Base-by-base conservation (phyloP, 169 alveolate species). In the Plasmodium gonderi region DNA sequence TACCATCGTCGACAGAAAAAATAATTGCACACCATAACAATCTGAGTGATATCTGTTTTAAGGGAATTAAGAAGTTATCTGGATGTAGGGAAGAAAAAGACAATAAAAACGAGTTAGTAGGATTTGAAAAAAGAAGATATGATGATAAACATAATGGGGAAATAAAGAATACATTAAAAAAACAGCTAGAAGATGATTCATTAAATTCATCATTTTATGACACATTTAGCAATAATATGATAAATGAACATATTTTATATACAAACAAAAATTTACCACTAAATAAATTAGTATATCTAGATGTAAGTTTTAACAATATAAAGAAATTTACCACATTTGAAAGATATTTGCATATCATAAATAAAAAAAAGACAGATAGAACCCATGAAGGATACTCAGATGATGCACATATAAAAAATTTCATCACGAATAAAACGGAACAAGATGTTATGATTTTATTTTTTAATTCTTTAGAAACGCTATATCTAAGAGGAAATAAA, bases 401-500 rank as follows among this genome's bases (percentile, higher is more conserved):
- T 68, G 92, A 82, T 7, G 92, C 33, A 68, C 42, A 82, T 9
- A 82, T 82, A 72, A 82, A 82, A 14, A 75, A 82, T 17, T 82
- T 29, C 12, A 82, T 82, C 26, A 12, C 75, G 3, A 68, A 45
- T 69, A 82, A 82, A 47, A 82, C 92, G 0, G 92, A 82, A 75
- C 54, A 82, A n/a, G 92, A 82, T 82, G 92, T 82, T 1, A 82
- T 82, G 92, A 72, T 82, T 29, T 17, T 82, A 31, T 82, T 82
- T 82, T 82, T 82, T 82, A 82, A 82, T n/a, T 82, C 92, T 17
- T 29, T 82, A 38, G 83, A 82, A 47, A 82, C 92, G 2, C 54
- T 82, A 17, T 68, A 82, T 75, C 67, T 82, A 31, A 47, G 82
- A 33, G 92, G 92, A 36, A 82, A 82, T 38, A 68, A 69, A 67